A percentile compares a stretch with the other conserved stretches of the same genome.
Conservation (phyloP, 768 basidiomycete genomes). For the Leccinum broughii region DNA sequence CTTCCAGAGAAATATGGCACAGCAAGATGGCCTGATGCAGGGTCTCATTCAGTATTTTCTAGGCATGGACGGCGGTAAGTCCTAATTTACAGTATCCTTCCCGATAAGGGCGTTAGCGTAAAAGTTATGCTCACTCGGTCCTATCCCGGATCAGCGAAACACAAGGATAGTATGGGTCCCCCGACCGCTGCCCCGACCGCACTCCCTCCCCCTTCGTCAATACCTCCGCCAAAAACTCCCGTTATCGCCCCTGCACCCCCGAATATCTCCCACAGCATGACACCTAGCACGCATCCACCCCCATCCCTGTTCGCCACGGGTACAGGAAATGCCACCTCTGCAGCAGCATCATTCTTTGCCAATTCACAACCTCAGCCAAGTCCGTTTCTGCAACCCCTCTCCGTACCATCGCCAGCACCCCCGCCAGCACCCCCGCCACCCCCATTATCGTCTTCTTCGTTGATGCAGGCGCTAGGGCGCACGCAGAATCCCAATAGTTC, state of each 20-base stretch:
- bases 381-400: slow-evolving; percentile 29
- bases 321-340: slow-evolving; percentile 14
- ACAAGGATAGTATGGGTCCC: slow-evolving; percentile 19
- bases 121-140: slow-evolving; percentile 9
- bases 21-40: slow-evolving; percentile 85
- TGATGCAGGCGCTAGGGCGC: slow-evolving; percentile 27
- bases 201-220: slow-evolving; percentile 8
- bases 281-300: slow-evolving; percentile 34
- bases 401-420: slow-evolving; percentile 19
- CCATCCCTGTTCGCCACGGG: slow-evolving; percentile 27
- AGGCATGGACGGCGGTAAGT: slow-evolving; percentile 61
- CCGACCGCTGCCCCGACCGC: slow-evolving; percentile 18
- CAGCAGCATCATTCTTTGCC: slow-evolving; percentile 19
- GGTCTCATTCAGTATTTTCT: slow-evolving; percentile 80
- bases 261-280: slow-evolving; percentile 29
- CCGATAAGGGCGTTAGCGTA: not conserved
- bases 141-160: slow-evolving; percentile 19
- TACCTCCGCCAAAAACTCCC: slow-evolving; percentile 23
- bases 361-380: slow-evolving; percentile 30
- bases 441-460: slow-evolving; percentile 23
- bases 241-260: slow-evolving; percentile 9
- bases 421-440: slow-evolving; percentile 5
- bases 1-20: slow-evolving; percentile 73
- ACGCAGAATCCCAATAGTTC: slow-evolving; percentile 9
- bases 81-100: not conserved